Conservation (phyloP, 2,329 filamentous ascomycete genomes). For the Fusarium irregulare region DNA sequence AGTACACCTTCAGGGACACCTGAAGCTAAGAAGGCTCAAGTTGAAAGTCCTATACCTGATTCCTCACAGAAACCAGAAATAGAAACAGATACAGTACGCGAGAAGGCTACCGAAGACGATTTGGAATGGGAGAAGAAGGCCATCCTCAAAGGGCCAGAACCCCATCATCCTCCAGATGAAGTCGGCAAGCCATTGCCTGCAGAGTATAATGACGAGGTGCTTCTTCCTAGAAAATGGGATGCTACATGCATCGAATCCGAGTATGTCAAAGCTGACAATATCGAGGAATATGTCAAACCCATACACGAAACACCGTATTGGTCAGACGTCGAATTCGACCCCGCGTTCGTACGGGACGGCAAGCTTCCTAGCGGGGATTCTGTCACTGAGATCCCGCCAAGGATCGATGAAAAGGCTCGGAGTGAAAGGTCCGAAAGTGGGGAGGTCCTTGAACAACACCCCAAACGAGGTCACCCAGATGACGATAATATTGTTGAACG, state of each 20-base stretch:
- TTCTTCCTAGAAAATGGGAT: slow-evolving; percentile 59
- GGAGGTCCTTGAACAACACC: slow-evolving; percentile 22
- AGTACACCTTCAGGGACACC: slow-evolving; percentile 10
- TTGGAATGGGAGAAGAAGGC: slow-evolving; percentile 54
- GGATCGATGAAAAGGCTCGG: slow-evolving; percentile 13
- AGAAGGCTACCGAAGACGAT: slow-evolving; percentile 43
- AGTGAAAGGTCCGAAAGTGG: slow-evolving; percentile 35
- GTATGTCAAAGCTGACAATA: slow-evolving; percentile 57
- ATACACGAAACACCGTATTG: slow-evolving; percentile 57
- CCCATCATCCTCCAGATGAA: slow-evolving; percentile 56
- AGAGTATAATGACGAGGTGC: slow-evolving; percentile 57
- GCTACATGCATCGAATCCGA: slow-evolving; percentile 58
- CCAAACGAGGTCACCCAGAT: slow-evolving; percentile 30
- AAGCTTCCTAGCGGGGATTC: slow-evolving; percentile 40
- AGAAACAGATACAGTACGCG: neutral
- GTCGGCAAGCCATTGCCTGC: slow-evolving; percentile 59
- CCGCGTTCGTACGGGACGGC: slow-evolving; percentile 53
- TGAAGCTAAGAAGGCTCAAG: slow-evolving; percentile 20
- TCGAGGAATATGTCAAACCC: slow-evolving; percentile 56
- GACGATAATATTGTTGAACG: slow-evolving; percentile 29
- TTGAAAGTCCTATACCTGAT: slow-evolving; percentile 12
- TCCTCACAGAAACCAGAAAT: slow-evolving; percentile 16
- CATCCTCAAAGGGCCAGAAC: slow-evolving; percentile 54
- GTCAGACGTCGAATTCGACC: slow-evolving; percentile 56
- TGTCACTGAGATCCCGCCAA: slow-evolving; percentile 22